Evolutionary conservation across 1,139 yeast genomes (phyloP), one percentile per base, ranked within the genome.

Genomic region (Candida sp.): DNA sequence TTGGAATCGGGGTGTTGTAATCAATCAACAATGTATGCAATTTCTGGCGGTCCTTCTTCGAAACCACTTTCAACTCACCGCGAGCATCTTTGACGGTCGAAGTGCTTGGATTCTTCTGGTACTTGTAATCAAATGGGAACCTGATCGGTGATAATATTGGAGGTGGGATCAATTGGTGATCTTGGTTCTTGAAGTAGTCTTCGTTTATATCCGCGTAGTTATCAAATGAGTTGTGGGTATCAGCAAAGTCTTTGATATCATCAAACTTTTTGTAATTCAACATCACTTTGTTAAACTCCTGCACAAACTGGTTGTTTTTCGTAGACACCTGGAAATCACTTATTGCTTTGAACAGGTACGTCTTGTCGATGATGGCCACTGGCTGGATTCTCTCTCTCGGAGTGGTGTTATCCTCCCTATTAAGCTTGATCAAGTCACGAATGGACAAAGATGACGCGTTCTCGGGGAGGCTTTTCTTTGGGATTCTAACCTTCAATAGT

Each of bases 241-340:
- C 74, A 45, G 84, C 77, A 50, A 73, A 74, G 6, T 69, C 52
- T n/a, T 80, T 73, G 43, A 83, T 73, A 7, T 71, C 65, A 48
- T 77, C 62, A 49, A 64, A 61, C 67, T 68, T 66, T 25, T 61
- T 59, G 31, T 66, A 62, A 37, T 66, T 55, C 5, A 71, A 56
- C 11, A 73, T 56, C 4, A 59, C 39, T 11, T 41, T 37, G 46
- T 70, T 67, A 53, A 71, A 69, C 11, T 69, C 68, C 53, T 75
- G 77, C 8, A 68, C 68, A 56, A 84, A 77, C 2, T 73, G 63
- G 11, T 89, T 87, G 57, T 83, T 78, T 49, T 80, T 81, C 22
- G 93, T 82, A 33, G 81, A 73, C 54, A 84, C 81, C 65, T 93
- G 99, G 65, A 91, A 94, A 68, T 94, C 99, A 1, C 94, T 85